phyloP scores from a whole-genome alignment of 2,329 filamentous ascomycete genomes.

The Ustulina deusta region DNA sequence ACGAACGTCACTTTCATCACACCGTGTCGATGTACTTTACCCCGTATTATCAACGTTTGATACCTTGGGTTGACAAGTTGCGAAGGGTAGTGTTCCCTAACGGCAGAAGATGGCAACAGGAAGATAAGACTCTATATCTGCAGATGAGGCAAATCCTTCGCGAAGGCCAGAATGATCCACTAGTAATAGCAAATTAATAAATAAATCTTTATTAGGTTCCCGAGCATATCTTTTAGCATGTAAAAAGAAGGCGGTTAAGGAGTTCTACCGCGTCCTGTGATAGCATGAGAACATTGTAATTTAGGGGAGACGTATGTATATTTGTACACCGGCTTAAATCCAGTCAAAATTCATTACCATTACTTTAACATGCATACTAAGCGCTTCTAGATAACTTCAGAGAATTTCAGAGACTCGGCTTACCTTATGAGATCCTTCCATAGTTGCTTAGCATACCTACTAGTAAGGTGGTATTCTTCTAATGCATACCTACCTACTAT shows the following conservation, averaged over 20 bases:
- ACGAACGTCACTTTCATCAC: background rate
- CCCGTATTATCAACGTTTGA: background rate
- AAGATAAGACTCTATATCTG: slow-evolving; percentile 21
- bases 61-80: slow-evolving; percentile 21
- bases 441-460: too few relatives aligned
- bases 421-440: too few relatives aligned
- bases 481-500: too few relatives aligned
- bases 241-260: background rate
- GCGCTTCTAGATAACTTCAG: too few relatives aligned
- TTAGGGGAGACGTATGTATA: background rate
- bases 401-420: too few relatives aligned
- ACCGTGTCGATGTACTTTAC: slow-evolving; percentile 40
- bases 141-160: slow-evolving; percentile 26
- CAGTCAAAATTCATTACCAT: too few relatives aligned
- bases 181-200: slow-evolving; percentile 9
- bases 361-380: too few relatives aligned
- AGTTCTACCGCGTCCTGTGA: background rate
- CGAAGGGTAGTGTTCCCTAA: slow-evolving; percentile 22
- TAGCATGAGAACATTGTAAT: background rate
- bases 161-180: slow-evolving; percentile 23
- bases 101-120: slow-evolving; percentile 15
- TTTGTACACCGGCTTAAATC: too few relatives aligned
- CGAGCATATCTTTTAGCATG: background rate
- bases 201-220: background rate
- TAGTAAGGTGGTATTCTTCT: too few relatives aligned